phyloP scores from a whole-genome alignment of 2,329 filamentous ascomycete species.

The Rosellinia necatrix region DNA sequence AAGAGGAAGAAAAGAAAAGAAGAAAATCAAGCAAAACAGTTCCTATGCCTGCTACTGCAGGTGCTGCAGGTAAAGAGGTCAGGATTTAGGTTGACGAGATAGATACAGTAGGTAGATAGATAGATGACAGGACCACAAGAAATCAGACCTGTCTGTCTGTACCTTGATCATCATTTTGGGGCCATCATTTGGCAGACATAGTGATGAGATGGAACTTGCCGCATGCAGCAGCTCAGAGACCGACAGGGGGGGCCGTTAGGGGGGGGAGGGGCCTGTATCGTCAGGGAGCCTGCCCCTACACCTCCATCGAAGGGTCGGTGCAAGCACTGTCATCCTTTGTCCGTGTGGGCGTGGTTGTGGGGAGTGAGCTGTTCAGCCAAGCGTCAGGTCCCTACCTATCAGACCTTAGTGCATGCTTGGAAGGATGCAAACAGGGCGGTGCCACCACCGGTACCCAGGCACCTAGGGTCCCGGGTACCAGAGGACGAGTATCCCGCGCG shows the following conservation, averaged over 20 bases:
- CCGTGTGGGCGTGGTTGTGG: no score
- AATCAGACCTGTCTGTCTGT: slow-evolving; percentile 1
- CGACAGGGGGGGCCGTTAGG: neutral
- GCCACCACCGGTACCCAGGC: no score
- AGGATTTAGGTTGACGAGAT: no score
- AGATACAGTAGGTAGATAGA: neutral
- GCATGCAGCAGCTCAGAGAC: slow-evolving; percentile 17
- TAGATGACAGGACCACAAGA: slow-evolving; percentile 1
- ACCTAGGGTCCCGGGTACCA: no score
- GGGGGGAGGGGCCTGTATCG: slow-evolving; percentile 1
- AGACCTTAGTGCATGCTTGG: no score
- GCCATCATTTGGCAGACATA: neutral
- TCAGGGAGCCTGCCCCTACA: neutral
- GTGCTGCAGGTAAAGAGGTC: no score
- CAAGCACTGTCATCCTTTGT: neutral
- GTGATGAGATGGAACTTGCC: slow-evolving; percentile 19
- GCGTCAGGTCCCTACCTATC: no score
- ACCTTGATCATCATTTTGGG: neutral
- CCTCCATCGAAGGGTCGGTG: neutral
- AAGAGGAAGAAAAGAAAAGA: no score
- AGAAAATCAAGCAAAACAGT: slow-evolving; percentile 2
- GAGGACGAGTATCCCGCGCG: no score
- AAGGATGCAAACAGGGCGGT: no score
- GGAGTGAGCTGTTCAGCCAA: no score
- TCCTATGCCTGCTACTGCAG: no score